Conservation (phyloP, 2,329 filamentous ascomycete species). For the Sporothrix curviconia region DNA sequence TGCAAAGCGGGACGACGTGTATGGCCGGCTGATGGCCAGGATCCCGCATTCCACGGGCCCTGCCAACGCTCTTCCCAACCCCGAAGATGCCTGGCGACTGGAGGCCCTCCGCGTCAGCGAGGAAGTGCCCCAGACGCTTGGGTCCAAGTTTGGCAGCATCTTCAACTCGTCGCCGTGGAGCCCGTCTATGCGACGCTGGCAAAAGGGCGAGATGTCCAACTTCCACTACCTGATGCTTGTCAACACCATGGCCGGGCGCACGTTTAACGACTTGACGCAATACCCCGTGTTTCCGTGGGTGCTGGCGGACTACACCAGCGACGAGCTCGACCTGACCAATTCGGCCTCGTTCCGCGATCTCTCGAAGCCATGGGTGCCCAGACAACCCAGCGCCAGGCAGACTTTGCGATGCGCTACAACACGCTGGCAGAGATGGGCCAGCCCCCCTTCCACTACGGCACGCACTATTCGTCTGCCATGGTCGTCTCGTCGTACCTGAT, state of each 20-base stretch:
- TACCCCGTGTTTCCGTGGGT: conserved; percentile 99
- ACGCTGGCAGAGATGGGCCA: conserved; percentile 89
- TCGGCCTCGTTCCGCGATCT: conserved; percentile 83
- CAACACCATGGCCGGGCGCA: conserved; percentile 93
- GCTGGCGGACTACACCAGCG: conserved; percentile 88
- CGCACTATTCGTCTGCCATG: conserved; percentile 98
- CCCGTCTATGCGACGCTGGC: conserved; percentile 82
- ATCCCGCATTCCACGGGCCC: conserved; percentile 72
- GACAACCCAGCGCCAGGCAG: conserved; percentile 64
- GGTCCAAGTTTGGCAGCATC: conserved; percentile 84
- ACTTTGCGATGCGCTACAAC: conserved; percentile 77
- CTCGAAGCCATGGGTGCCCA: conserved; percentile 97
- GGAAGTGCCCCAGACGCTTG: conserved; percentile 57
- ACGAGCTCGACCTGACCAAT: conserved; percentile 80
- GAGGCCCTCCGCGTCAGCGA: conserved; percentile 69
- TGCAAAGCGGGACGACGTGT: conserved; percentile 69
- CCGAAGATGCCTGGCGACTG: conserved; percentile 86
- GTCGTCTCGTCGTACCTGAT: conserved; percentile 96
- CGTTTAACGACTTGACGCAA: conserved; percentile 96
- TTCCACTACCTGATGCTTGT: conserved; percentile 98
- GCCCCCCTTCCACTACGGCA: conserved; percentile 92
- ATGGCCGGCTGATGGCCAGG: conserved; percentile 66
- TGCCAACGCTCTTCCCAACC: conserved; percentile 61
- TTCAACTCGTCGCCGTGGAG: conserved; percentile 80
- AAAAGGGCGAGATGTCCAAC: conserved; percentile 91